Conservation (phyloP, 148 eudicot genomes). For the Dysphania ambrosioides region DNA sequence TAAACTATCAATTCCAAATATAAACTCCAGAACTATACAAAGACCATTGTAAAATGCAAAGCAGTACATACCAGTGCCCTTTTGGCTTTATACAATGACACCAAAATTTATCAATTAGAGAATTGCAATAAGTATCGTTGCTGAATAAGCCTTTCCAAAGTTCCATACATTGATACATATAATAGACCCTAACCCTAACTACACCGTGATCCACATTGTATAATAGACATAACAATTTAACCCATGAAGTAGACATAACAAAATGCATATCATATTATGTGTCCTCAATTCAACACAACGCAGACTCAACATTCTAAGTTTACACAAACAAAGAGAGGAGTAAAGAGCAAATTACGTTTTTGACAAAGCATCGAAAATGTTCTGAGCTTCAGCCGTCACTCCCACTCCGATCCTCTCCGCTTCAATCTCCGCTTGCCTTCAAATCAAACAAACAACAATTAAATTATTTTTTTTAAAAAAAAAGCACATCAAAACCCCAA, state of each 20-base stretch:
- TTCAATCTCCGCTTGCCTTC: constrained; percentile 91
- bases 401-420: constrained; percentile 98
- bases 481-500: not conserved
- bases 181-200: not conserved
- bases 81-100: not conserved
- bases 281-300: not conserved
- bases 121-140: not conserved
- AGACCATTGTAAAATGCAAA: not conserved
- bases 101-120: not conserved
- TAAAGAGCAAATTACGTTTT: constrained; percentile 66
- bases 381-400: constrained; percentile 84
- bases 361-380: constrained; percentile 83
- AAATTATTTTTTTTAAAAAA: constrained; percentile 4
- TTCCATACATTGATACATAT: not conserved
- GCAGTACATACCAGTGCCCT: not conserved
- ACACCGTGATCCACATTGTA: not conserved
- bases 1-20: no score
- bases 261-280: not conserved
- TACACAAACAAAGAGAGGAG: not conserved
- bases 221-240: not conserved
- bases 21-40: no score
- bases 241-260: not conserved
- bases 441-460: constrained; percentile 5
- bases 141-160: not conserved
- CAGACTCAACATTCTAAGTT: not conserved